Evolutionary conservation across 148 eudicot species (phyloP).

Genomic region (Limonium bicolor): DNA sequence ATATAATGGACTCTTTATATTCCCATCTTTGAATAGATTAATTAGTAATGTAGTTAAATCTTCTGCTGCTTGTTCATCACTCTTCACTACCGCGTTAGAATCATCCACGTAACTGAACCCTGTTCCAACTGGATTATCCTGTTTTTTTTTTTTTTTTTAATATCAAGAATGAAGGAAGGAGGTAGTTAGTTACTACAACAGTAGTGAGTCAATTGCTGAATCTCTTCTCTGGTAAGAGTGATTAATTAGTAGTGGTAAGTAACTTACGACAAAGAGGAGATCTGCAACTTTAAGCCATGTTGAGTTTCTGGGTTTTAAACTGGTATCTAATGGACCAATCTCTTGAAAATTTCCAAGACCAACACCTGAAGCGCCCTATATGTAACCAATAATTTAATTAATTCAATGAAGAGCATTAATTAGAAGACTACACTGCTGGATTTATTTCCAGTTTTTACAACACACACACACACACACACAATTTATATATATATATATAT

Average conservation of each 20-base stretch:
- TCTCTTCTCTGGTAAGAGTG: background rate
- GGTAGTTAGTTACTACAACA: background rate
- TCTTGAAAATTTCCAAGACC: slow-evolving; percentile 85
- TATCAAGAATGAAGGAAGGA: background rate
- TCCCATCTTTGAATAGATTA: slow-evolving; percentile 29
- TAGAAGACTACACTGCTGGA: too few species aligned
- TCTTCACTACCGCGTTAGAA: slow-evolving; percentile 36
- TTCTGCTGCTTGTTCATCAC: slow-evolving; percentile 64
- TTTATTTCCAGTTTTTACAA: too few species aligned
- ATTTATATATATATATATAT: too few species aligned
- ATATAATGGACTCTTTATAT: slow-evolving; percentile 47
- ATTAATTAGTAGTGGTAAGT: background rate
- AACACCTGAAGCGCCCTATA: slow-evolving; percentile 78
- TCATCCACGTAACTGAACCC: slow-evolving; percentile 91
- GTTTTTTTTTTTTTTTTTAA: slow-evolving; percentile 1
- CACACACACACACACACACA: too few species aligned
- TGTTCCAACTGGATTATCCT: slow-evolving; percentile 97
- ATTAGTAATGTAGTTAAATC: slow-evolving; percentile 56
- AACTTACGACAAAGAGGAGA: slow-evolving; percentile 75
- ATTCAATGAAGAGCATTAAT: too few species aligned
- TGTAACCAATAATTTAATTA: background rate
- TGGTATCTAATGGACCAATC: slow-evolving; percentile 68
- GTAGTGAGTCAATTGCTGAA: background rate
- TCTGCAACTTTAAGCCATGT: slow-evolving; percentile 81
- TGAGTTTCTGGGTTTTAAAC: slow-evolving; percentile 54